These are phyloP conservation scores for Leucogyrophana mollusca DNA, from an alignment of 768 basidiomycete genomes.

Conservation along the genomic window DNA sequence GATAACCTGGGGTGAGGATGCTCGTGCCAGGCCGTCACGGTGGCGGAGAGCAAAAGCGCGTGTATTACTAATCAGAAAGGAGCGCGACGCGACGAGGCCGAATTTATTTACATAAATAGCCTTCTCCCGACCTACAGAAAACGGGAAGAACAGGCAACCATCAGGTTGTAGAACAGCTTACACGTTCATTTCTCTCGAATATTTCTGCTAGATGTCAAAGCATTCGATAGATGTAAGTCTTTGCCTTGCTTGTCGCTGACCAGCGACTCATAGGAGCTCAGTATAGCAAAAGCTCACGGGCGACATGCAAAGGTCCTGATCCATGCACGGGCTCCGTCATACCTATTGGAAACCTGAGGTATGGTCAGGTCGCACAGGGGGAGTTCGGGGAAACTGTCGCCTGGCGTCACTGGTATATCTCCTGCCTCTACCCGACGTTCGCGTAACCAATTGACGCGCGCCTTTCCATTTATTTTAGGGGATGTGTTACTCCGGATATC, in stretches of 20 bases:
- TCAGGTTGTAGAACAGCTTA: background rate
- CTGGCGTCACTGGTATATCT: constrained; percentile 74
- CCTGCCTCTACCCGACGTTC: constrained; percentile 6
- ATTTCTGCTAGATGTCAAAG: constrained; percentile 14
- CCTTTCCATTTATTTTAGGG: constrained; percentile 42
- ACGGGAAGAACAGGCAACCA: background rate
- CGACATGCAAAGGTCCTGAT: constrained; percentile 63
- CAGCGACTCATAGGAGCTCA: constrained; percentile 28
- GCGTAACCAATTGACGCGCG: background rate
- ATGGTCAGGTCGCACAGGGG: constrained; percentile 48
- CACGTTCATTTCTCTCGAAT: background rate
- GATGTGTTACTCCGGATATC: constrained; percentile 64
- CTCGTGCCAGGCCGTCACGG: background rate
- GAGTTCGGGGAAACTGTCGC: constrained; percentile 62
- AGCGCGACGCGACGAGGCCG: constrained; percentile 20
- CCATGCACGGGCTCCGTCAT: constrained; percentile 59
- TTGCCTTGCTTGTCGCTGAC: background rate
- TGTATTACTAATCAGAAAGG: constrained; percentile 14
- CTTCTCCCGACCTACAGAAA: background rate
- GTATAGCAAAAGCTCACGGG: constrained; percentile 72
- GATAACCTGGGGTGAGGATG: too few species aligned
- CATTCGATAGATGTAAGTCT: constrained; percentile 33
- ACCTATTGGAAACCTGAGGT: constrained; percentile 58
- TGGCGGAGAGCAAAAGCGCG: constrained; percentile 5
- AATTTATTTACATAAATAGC: constrained; percentile 18